Conservation (phyloP, 2,329 filamentous ascomycete genomes). For the Metarhizium sp. region DNA sequence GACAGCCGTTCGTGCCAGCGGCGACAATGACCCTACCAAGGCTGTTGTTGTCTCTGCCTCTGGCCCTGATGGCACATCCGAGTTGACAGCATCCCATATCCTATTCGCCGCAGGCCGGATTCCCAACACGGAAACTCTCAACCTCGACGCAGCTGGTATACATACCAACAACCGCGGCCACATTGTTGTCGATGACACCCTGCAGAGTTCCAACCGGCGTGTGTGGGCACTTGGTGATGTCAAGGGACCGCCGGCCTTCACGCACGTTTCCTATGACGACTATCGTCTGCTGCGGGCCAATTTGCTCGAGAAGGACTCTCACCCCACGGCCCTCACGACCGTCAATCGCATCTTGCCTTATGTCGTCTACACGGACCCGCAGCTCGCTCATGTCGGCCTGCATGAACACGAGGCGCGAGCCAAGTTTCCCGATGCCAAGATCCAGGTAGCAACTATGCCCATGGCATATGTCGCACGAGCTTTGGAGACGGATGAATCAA, state of each 20-base stretch:
- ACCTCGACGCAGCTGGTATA: slow-evolving; percentile 31
- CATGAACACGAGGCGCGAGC: slow-evolving; percentile 27
- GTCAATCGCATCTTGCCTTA: slow-evolving; percentile 25
- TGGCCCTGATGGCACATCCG: neutral
- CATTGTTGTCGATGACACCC: slow-evolving; percentile 29
- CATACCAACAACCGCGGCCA: slow-evolving; percentile 31
- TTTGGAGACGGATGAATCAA: slow-evolving; percentile 40
- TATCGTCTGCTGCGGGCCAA: slow-evolving; percentile 41
- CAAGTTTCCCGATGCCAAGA: slow-evolving; percentile 15
- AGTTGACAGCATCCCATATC: slow-evolving; percentile 33
- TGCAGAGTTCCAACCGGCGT: slow-evolving; percentile 30
- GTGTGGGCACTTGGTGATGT: slow-evolving; percentile 43
- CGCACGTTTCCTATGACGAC: slow-evolving; percentile 48
- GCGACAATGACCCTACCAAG: slow-evolving; percentile 1
- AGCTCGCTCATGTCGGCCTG: slow-evolving; percentile 41
- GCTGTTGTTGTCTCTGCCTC: slow-evolving; percentile 13
- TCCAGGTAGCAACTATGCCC: slow-evolving; percentile 38
- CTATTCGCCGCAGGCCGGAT: slow-evolving; percentile 39
- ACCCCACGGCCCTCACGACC: slow-evolving; percentile 1
- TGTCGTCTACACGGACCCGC: slow-evolving; percentile 43
- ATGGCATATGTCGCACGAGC: slow-evolving; percentile 41
- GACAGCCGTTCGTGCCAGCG: slow-evolving; percentile 14
- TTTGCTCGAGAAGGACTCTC: slow-evolving; percentile 17
- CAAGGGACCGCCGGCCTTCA: slow-evolving; percentile 43
- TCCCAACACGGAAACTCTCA: slow-evolving; percentile 38